A percentile compares a stretch with the other conserved stretches of the same genome.
phyloP scores from a whole-genome alignment of 2,329 filamentous ascomycete species.

The Ophiocordyceps camponoti-floridani region DNA sequence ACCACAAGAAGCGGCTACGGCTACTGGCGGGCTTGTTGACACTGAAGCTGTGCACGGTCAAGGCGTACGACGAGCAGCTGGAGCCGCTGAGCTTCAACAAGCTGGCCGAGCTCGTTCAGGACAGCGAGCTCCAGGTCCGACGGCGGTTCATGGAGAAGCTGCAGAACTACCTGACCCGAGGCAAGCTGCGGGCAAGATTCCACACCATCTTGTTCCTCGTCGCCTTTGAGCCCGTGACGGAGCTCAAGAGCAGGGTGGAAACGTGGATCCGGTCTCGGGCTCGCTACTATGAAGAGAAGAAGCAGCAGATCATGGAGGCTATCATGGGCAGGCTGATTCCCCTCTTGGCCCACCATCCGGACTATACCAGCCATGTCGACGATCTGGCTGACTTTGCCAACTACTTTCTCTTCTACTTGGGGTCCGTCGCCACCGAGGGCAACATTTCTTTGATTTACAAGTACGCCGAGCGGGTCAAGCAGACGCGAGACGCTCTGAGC shows the following conservation, averaged over 20 bases:
- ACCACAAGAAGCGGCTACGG: constrained; percentile 66
- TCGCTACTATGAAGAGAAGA: constrained; percentile 40
- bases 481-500: constrained; percentile 63
- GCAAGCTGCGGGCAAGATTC: constrained; percentile 55
- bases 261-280: constrained; percentile 82
- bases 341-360: constrained; percentile 81
- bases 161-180: constrained; percentile 73
- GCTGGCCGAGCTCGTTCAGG: constrained; percentile 67
- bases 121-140: constrained; percentile 56
- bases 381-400: constrained; percentile 67
- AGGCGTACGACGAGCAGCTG: constrained; percentile 59
- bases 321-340: constrained; percentile 71
- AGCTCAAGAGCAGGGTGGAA: constrained; percentile 55
- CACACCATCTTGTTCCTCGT: constrained; percentile 81
- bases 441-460: constrained; percentile 83
- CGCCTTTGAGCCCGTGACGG: constrained; percentile 70
- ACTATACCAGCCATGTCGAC: constrained; percentile 50
- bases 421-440: constrained; percentile 63
- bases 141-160: constrained; percentile 66
- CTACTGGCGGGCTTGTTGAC: constrained; percentile 64
- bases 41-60: constrained; percentile 67
- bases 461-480: constrained; percentile 83
- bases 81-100: constrained; percentile 60
- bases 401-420: constrained; percentile 83
- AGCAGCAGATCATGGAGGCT: constrained; percentile 55